These are phyloP conservation scores for Paramecium tetraurelia DNA, from an alignment of 73 alveolate genomes.

Conservation along the genomic window DNA sequence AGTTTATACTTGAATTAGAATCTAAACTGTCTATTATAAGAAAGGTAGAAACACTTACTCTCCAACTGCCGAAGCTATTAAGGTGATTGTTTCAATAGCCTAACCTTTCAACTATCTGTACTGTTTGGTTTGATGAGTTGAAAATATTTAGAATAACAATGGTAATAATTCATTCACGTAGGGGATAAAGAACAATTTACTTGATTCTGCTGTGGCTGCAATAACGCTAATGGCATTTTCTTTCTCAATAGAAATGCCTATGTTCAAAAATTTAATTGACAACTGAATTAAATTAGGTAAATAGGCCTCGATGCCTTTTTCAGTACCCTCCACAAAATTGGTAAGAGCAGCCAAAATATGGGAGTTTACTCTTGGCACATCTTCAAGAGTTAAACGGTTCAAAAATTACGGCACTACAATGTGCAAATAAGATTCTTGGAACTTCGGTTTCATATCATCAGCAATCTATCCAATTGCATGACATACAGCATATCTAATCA, in stretches of 20 bases:
- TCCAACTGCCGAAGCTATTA: constrained; percentile 79
- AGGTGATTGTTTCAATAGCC: constrained; percentile 77
- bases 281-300: constrained; percentile 50
- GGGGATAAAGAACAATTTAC: constrained; percentile 71
- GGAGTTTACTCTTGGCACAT: constrained; percentile 83
- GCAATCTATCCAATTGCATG: constrained; percentile 91
- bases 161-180: constrained; percentile 69
- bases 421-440: constrained; percentile 84
- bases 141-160: constrained; percentile 60
- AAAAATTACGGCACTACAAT: constrained; percentile 75
- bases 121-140: constrained; percentile 61
- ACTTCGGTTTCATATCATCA: constrained; percentile 91
- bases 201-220: constrained; percentile 82
- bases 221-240: constrained; percentile 82
- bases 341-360: constrained; percentile 89
- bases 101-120: constrained; percentile 82
- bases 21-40: constrained; percentile 60
- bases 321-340: constrained; percentile 81
- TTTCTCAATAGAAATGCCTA: constrained; percentile 71
- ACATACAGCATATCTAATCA: constrained; percentile 94
- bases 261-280: constrained; percentile 22
- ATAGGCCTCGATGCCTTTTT: constrained; percentile 66
- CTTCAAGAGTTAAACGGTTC: constrained; percentile 63
- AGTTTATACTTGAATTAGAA: constrained; percentile 74
- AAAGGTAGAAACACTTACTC: constrained; percentile 75